Conservation (phyloP, 768 basidiomycete species). For the Rhodocollybia butyracea region DNA sequence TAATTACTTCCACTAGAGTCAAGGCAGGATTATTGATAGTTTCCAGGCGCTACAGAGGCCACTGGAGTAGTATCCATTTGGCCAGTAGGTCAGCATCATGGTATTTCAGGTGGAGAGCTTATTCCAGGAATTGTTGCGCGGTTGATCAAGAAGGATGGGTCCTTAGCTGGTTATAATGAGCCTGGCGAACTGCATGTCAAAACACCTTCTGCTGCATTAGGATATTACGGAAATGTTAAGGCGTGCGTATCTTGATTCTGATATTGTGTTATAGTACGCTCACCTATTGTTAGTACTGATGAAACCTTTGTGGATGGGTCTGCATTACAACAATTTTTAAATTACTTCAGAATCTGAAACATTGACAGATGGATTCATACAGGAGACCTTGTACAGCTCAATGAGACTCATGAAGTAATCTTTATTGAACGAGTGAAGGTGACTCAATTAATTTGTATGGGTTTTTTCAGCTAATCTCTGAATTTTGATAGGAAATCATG, state of each 20-base stretch:
- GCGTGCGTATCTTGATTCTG: slow-evolving; percentile 45
- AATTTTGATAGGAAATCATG: slow-evolving; percentile 37
- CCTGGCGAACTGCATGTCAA: slow-evolving; percentile 45
- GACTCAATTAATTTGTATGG: slow-evolving; percentile 27
- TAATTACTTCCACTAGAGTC: slow-evolving; percentile 12
- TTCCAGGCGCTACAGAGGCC: neutral
- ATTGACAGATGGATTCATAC: slow-evolving; percentile 58
- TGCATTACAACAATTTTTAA: slow-evolving; percentile 12
- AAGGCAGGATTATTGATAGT: neutral
- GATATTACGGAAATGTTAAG: slow-evolving; percentile 50
- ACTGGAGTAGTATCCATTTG: neutral
- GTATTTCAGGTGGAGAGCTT: neutral
- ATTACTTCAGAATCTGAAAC: slow-evolving; percentile 27
- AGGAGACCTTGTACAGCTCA: slow-evolving; percentile 59
- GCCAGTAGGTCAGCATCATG: neutral
- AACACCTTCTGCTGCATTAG: slow-evolving; percentile 37
- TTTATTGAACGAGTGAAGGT: slow-evolving; percentile 66
- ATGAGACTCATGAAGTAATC: slow-evolving; percentile 53
- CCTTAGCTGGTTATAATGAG: slow-evolving; percentile 38
- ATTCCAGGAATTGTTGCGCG: slow-evolving; percentile 28
- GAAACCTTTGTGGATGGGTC: slow-evolving; percentile 70
- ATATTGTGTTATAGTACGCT: slow-evolving; percentile 8
- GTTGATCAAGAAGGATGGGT: slow-evolving; percentile 44
- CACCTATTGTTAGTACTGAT: slow-evolving; percentile 42
- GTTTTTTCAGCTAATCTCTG: neutral